These are phyloP conservation scores for Fusarium scirpi DNA, from an alignment of 2,329 filamentous ascomycete species.

Conservation along the genomic window DNA sequence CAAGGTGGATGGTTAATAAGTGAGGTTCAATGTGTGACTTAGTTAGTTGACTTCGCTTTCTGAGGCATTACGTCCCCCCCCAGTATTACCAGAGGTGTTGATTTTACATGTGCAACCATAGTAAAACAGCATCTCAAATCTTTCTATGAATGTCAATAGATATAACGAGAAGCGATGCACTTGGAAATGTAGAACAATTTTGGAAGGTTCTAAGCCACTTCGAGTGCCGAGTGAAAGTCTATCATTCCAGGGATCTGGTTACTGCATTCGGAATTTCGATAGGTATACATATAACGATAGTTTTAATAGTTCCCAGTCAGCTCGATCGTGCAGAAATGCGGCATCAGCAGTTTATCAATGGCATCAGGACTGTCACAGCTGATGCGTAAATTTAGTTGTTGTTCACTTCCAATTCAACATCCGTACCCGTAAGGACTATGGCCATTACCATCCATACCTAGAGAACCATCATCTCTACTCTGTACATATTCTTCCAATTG, in stretches of 20 bases:
- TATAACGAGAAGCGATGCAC: neutral
- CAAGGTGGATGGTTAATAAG: constrained; percentile 3
- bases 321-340: neutral
- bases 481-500: neutral
- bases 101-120: neutral
- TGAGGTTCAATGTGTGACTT: neutral
- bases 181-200: neutral
- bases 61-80: neutral
- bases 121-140: neutral
- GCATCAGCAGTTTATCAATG: neutral
- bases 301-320: neutral
- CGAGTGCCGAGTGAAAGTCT: neutral
- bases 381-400: neutral
- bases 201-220: neutral
- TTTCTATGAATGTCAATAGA: neutral
- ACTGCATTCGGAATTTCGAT: neutral
- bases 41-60: neutral
- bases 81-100: neutral
- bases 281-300: neutral
- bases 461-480: neutral
- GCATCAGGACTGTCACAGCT: neutral
- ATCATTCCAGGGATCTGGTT: neutral
- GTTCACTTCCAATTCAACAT: neutral
- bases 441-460: neutral
- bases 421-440: neutral